A percentile compares a stretch with the other conserved stretches of the same genome.
phyloP scores from a whole-genome alignment of 768 basidiomycete genomes.

The Leccinellum rugosiceps region DNA sequence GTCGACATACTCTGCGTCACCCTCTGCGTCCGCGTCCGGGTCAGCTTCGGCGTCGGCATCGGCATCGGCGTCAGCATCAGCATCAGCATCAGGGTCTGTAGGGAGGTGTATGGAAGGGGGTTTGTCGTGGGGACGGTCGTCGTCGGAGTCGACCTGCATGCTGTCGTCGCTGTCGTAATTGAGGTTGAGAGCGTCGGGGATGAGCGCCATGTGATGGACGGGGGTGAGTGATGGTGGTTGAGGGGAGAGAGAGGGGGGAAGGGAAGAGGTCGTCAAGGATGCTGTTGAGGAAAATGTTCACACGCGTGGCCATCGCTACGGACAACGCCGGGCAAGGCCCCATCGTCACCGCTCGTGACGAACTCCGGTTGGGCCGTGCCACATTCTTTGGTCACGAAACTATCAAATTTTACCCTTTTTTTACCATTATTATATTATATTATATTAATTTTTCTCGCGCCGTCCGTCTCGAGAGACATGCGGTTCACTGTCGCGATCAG shows the following conservation, averaged over 20 bases:
- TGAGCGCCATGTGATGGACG: conserved; percentile 34
- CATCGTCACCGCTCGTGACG: conserved; percentile 42
- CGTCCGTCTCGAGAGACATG: conserved; percentile 1
- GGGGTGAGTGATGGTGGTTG: conserved; percentile 31
- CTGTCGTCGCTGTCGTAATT: conserved; percentile 53
- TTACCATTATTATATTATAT: conserved; percentile 1
- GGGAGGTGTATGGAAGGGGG: conserved; percentile 17
- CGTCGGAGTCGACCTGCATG: conserved; percentile 71
- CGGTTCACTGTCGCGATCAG: conserved; percentile 9
- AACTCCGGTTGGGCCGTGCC: conserved; percentile 37
- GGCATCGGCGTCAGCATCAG: conserved; percentile 39
- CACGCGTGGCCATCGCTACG: conserved; percentile 42
- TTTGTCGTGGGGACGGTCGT: conserved; percentile 28
- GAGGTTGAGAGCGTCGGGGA: conserved; percentile 46
- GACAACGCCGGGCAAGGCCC: conserved; percentile 42
- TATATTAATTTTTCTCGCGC: too few species aligned
- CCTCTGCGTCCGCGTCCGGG: conserved; percentile 39
- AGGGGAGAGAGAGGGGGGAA: conserved; percentile 34
- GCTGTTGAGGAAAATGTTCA: conserved; percentile 40
- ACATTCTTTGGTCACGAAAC: conserved; percentile 31
- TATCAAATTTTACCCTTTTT: conserved; percentile 2
- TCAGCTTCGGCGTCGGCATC: conserved; percentile 65
- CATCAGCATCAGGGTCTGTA: conserved; percentile 30
- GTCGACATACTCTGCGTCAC: conserved; percentile 40
- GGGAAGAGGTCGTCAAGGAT: conserved; percentile 39